phyloP scores from a whole-genome alignment of 2,329 filamentous ascomycete species.

The Alternaria hordeiaustralica region DNA sequence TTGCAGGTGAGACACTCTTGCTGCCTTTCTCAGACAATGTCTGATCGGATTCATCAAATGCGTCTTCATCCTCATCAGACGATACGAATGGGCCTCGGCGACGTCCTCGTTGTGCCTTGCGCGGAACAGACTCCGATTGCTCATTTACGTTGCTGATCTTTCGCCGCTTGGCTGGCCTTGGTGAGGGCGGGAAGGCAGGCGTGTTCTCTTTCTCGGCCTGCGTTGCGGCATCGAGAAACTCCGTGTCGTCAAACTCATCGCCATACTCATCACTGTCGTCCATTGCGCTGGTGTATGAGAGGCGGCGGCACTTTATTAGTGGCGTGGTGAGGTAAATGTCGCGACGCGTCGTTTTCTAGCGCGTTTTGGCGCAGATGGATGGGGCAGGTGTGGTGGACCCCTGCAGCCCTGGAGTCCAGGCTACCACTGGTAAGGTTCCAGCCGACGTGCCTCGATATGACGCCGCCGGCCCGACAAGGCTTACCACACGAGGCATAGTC shows the following conservation, averaged over 20 bases:
- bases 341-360: constrained; percentile 36
- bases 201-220: constrained; percentile 51
- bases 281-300: constrained; percentile 23
- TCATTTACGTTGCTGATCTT: constrained; percentile 38
- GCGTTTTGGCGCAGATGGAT: constrained; percentile 29
- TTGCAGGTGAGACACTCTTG: constrained; percentile 14
- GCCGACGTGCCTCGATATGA: constrained; percentile 21
- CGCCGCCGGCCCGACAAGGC: constrained; percentile 5
- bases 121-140: constrained; percentile 28
- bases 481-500: constrained; percentile 10
- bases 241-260: constrained; percentile 69
- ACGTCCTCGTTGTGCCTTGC: constrained; percentile 20
- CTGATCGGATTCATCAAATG: constrained; percentile 12
- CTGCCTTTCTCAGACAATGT: constrained; percentile 13
- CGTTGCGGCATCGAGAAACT: constrained; percentile 66
- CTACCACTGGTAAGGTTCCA: constrained; percentile 24
- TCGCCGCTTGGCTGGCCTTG: constrained; percentile 47
- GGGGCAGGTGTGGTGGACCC: constrained; percentile 20
- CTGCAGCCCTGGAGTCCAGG: constrained; percentile 25
- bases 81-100: constrained; percentile 34
- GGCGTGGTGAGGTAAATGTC: constrained; percentile 21
- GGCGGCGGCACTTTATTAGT: constrained; percentile 16
- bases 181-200: constrained; percentile 42
- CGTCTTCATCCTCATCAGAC: constrained; percentile 33
- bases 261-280: constrained; percentile 64